phyloP scores from a whole-genome alignment of 352 stramenopile species.

The Globisporangium cederbergense region DNA sequence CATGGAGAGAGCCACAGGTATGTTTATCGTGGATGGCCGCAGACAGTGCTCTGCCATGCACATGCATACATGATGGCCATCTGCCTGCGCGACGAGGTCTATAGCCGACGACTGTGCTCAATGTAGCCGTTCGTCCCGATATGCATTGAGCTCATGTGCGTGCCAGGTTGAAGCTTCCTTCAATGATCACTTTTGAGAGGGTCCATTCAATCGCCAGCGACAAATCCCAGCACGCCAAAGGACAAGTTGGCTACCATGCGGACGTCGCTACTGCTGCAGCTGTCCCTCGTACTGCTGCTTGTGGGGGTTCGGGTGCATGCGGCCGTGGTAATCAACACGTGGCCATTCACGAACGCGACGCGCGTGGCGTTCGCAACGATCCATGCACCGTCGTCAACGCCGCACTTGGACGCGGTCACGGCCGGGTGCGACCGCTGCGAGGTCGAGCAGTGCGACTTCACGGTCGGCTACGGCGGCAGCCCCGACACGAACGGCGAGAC shows the following conservation, averaged over 20 bases:
- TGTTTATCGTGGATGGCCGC: background rate
- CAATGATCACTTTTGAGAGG: constrained; percentile 3
- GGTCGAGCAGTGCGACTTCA: constrained; percentile 86
- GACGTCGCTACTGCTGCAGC: background rate
- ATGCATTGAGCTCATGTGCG: too few relatives aligned
- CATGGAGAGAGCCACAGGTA: background rate
- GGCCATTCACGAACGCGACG: constrained; percentile 76
- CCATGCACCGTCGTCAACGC: background rate
- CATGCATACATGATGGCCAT: background rate
- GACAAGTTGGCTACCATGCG: background rate
- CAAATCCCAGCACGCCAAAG: background rate
- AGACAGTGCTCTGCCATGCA: background rate
- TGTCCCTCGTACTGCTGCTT: background rate
- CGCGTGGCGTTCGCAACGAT: constrained; percentile 57
- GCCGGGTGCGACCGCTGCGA: constrained; percentile 77
- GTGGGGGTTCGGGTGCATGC: background rate
- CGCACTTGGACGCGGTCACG: constrained; percentile 61
- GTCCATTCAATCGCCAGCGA: background rate
- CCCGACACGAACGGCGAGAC: constrained; percentile 85
- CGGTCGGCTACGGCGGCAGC: constrained; percentile 85
- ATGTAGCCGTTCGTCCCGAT: background rate
- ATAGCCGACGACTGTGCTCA: too few relatives aligned
- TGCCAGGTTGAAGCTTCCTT: constrained; percentile 4
- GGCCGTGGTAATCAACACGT: constrained; percentile 81
- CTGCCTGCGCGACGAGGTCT: background rate